Percentiles rank a stretch among this genome's conserved stretches.
Evolutionary conservation across 2,329 filamentous ascomycete species (phyloP).

Genomic region (Penicillium psychrosexuale): DNA sequence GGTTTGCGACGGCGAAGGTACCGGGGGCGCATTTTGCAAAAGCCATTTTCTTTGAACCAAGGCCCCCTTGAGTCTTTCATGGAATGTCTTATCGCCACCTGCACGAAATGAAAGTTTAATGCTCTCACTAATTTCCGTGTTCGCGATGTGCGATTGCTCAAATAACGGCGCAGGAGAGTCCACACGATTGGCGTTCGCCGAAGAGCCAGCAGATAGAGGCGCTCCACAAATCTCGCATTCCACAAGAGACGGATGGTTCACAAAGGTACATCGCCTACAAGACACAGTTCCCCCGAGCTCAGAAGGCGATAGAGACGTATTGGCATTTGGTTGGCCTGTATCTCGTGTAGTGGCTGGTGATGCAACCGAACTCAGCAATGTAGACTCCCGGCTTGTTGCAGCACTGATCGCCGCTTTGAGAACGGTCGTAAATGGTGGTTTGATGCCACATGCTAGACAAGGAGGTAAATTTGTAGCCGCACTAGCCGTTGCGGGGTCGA

Average conservation of each 20-base stretch:
- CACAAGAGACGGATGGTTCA: conserved; percentile 81
- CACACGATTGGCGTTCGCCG: conserved; percentile 48
- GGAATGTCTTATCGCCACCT: conserved; percentile 86
- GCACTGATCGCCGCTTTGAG: conserved; percentile 82
- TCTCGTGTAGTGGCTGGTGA: background rate
- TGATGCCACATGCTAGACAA: conserved; percentile 91
- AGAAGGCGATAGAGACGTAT: background rate
- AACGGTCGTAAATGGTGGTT: conserved; percentile 76
- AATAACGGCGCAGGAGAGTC: conserved; percentile 78
- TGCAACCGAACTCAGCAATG: conserved; percentile 9
- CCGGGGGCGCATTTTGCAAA: conserved; percentile 80
- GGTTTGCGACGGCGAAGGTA: conserved; percentile 60
- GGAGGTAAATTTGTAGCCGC: conserved; percentile 77
- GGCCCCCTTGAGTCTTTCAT: conserved; percentile 81
- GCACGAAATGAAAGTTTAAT: conserved; percentile 89
- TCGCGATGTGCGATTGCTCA: conserved; percentile 43
- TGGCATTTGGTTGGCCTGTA: background rate
- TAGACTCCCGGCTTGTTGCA: conserved; percentile 51
- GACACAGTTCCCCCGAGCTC: conserved; percentile 28
- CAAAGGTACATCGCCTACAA: conserved; percentile 89
- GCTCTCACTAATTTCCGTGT: conserved; percentile 64
- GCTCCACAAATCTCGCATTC: conserved; percentile 91
- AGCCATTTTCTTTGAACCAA: conserved; percentile 96
- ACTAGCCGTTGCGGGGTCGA: conserved; percentile 78
- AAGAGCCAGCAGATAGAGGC: conserved; percentile 58